phyloP scores from a whole-genome alignment of 1,139 yeast species.

The Trichomonascaceae sp. region DNA sequence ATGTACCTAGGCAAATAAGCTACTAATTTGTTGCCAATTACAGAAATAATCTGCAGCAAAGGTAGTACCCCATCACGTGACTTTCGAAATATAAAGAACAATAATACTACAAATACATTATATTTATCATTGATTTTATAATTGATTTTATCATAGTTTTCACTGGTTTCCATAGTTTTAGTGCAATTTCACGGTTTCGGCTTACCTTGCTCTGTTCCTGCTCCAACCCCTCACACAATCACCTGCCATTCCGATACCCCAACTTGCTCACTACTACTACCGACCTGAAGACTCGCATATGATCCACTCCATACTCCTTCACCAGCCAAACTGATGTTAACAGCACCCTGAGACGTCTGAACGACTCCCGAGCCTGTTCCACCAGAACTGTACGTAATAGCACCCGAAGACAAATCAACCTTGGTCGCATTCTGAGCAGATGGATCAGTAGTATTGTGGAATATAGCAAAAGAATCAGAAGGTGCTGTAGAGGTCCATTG shows the following conservation, averaged over 20 bases:
- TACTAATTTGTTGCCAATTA: too few relatives aligned
- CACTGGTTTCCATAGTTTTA: too few relatives aligned
- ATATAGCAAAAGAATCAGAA: conserved; percentile 25
- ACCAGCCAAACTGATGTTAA: conserved; percentile 12
- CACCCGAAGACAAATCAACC: neutral
- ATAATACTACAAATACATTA: too few relatives aligned
- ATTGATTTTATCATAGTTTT: too few relatives aligned
- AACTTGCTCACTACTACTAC: conserved; percentile 2
- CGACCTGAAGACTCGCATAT: neutral
- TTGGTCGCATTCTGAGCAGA: conserved; percentile 6
- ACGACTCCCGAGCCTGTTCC: conserved; percentile 23
- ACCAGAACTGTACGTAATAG: neutral
- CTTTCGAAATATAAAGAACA: too few relatives aligned
- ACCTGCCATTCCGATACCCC: neutral
- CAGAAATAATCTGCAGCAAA: too few relatives aligned
- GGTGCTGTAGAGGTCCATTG: conserved; percentile 52
- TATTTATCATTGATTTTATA: too few relatives aligned
- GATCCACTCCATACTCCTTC: neutral
- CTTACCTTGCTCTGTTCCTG: neutral
- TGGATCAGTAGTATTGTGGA: conserved; percentile 1
- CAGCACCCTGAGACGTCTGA: conserved; percentile 3
- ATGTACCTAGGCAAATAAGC: too few relatives aligned
- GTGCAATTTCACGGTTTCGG: neutral
- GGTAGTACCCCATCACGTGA: too few relatives aligned
- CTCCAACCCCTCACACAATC: neutral